These are phyloP conservation scores for Thielaviopsis populi DNA, from an alignment of 2,329 filamentous ascomycete genomes.

Conservation along the genomic window DNA sequence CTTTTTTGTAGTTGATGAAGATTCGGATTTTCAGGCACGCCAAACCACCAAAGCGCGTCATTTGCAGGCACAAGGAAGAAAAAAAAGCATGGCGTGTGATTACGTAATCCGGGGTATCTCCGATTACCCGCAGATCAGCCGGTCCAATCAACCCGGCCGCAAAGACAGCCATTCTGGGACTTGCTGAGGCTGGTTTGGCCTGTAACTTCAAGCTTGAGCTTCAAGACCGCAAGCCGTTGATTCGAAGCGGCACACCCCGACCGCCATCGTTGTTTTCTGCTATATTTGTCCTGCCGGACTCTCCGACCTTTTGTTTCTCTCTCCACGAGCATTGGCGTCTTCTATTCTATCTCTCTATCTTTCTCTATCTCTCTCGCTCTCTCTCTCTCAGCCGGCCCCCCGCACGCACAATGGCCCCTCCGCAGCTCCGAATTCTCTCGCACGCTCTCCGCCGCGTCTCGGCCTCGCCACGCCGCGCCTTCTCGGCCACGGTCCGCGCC, in stretches of 20 bases:
- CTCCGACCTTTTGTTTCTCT: neutral
- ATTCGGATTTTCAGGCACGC: neutral
- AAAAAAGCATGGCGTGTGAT: neutral
- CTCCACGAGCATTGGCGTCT: neutral
- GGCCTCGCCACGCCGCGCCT: conserved; percentile 14
- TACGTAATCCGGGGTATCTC: neutral
- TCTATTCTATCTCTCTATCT: neutral
- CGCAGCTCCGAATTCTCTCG: neutral
- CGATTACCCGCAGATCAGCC: neutral
- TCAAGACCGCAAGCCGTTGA: neutral
- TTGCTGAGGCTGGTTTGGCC: neutral
- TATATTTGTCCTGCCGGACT: no score
- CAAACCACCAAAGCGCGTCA: neutral
- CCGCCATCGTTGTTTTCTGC: no score
- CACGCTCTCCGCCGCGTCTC: neutral
- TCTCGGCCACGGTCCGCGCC: neutral
- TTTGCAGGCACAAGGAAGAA: neutral
- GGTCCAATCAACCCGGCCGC: neutral
- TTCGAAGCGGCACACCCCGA: neutral
- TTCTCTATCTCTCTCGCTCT: neutral
- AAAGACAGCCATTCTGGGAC: neutral
- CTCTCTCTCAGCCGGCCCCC: neutral
- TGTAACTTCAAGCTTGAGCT: neutral
- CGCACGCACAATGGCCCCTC: neutral
- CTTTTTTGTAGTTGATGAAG: neutral